Conservation (phyloP, 108 stramenopile species). For the Nitzschia sp. region DNA sequence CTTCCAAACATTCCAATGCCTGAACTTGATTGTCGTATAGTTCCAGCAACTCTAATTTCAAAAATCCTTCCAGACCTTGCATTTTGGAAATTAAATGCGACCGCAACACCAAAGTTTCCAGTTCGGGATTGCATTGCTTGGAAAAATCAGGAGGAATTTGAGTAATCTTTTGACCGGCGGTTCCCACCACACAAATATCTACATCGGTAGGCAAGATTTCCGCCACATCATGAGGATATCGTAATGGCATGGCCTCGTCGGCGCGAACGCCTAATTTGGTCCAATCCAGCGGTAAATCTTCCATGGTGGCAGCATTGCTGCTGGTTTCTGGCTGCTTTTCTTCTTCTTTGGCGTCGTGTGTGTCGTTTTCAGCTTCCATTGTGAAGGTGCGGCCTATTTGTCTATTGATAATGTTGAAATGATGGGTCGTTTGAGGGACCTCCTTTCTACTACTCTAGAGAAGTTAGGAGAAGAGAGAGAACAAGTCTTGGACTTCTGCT, state of each 20-base stretch:
- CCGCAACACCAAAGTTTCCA: constrained; percentile 67
- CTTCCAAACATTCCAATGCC: constrained; percentile 53
- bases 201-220: constrained; percentile 46
- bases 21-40: constrained; percentile 95
- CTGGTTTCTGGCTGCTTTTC: no score
- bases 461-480: no score
- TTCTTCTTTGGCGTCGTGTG: no score
- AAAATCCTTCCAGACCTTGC: constrained; percentile 67
- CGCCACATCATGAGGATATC: constrained; percentile 78
- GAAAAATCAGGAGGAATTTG: constrained; percentile 61
- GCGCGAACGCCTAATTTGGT: background rate
- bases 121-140: constrained; percentile 25
- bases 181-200: constrained; percentile 77
- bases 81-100: constrained; percentile 79
- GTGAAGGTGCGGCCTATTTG: no score
- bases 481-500: no score
- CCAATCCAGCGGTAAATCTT: constrained; percentile 1
- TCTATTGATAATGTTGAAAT: no score
- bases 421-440: no score
- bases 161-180: constrained; percentile 87
- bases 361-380: no score
- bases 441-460: no score
- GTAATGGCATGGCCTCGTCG: constrained; percentile 25
- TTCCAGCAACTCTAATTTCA: constrained; percentile 80
- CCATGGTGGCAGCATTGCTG: no score